Evolutionary conservation across 1,284 basidiomycete species (phyloP), one percentile per base, ranked within the genome.

Genomic region (Schizophyllum amplum): DNA sequence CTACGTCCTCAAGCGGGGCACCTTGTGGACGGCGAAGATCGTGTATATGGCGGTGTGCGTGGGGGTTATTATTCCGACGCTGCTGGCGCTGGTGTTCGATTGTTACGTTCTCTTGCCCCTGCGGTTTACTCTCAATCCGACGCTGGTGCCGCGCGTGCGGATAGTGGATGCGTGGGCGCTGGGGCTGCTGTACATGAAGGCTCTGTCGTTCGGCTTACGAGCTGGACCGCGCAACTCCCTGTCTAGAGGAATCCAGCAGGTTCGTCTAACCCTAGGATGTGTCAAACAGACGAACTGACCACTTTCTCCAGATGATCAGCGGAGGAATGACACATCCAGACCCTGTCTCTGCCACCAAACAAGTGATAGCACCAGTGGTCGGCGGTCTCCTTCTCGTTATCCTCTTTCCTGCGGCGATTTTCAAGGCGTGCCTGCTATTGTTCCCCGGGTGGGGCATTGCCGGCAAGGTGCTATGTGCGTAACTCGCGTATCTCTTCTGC

Each of bases 101-200:
- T 69, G 93, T 47, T 93, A 93, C 65, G 67, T 93, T 24, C 71
- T 90, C 26, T 72, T 91, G 11, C 90, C 90, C 0, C 72, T 88
- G 47, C 81, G 89, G 47, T 74, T 88, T 57, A 76, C 80, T 6
- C 59, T 86, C 47, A 72, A 84, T 59, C 80, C 83, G 1, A 69
- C 71, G 1, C 67, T 81, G 67, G 75, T 79, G 22, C 85, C 86
- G 1, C 80, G 80, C 1, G 80, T 95, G 52, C 81, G 89, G 50
- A 70, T 94, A 17, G 85, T 90, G 56, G 90, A 94, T 66, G 79
- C 82, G 63, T 95, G 92, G 92, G 85, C 87, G 0, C 71, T 89
- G 50, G 90, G 90, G 1, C 66, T 92, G 52, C 66, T 92, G 51
- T 88, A 90, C 66, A 75, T 78, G 58, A 90, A 88, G 72, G 87